Evolutionary conservation across 1,139 yeast genomes (phyloP), one percentile per base, ranked within the genome.

Genomic region (Candida freyschussii): DNA sequence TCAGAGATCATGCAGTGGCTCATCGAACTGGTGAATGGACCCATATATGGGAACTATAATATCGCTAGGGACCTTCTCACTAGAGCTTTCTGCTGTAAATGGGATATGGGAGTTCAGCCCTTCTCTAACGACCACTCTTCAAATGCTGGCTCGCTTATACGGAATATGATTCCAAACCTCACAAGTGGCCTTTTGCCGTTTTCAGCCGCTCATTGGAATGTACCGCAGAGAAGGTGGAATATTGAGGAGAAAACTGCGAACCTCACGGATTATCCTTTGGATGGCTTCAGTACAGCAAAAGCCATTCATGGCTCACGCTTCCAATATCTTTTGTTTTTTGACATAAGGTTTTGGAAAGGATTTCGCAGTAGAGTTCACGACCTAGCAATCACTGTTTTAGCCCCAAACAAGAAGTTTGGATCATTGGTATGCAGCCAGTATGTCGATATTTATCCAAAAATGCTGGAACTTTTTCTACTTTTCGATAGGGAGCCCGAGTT

Each of bases 401-500:
- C 89, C 9, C 75, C 91, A 6, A 78, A 78, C 44, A 66, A 75
- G 34, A 62, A 60, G 9, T 78, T 68, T 51, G 80, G 81, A 51
- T 60, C 69, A 19, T 62, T 77, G 20, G 62, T 86, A 26, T 82
- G 86, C 9, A 75, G 77, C 24, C 93, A 86, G 50, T 87, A 86
- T 51, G 82, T 87, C 26, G 94, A 86, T 47, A 65, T 86, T 1
- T 87, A 89, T 53, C 87, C 94, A 0, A 69, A 74, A 4, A 61
- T 87, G n/a, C 77, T 86, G 1, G 89, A 86, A 46, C 71, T 74
- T 68, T 86, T 73, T 54, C 69, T 79, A 39, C 66, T 72, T 0
- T 69, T 76, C 35, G 95, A 84, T 41, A 64, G 89, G 29, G 96
- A 87, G 40, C 93, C 95, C 0, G 96, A 89, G 46, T 66, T 74